Evolutionary conservation across 805 yeast genomes (phyloP).

Genomic region (Starmerella powellii): DNA sequence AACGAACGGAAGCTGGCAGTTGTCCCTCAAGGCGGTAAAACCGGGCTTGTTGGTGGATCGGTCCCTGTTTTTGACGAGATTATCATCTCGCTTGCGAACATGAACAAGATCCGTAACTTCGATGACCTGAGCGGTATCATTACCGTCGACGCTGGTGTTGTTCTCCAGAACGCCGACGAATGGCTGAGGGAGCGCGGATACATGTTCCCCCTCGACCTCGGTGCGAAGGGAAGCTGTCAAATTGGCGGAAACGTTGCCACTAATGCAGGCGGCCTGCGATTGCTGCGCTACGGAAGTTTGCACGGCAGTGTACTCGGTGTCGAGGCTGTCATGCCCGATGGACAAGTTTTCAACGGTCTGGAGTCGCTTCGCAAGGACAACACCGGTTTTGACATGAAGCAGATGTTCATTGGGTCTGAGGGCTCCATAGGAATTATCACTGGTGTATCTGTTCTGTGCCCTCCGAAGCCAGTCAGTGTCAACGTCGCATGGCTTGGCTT

Average conservation of each 20-base stretch:
- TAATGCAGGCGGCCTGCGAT: conserved; percentile 89
- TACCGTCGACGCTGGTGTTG: conserved; percentile 80
- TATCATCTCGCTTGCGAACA: conserved; percentile 50
- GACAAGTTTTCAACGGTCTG: conserved; percentile 66
- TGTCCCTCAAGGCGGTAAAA: conserved; percentile 95
- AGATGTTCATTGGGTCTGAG: conserved; percentile 82
- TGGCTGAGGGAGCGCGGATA: conserved; percentile 69
- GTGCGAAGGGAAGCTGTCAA: conserved; percentile 93
- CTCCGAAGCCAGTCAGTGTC: conserved; percentile 70
- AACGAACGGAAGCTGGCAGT: conserved; percentile 65
- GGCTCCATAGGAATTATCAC: conserved; percentile 86
- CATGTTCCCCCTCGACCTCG: conserved; percentile 84
- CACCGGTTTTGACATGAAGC: conserved; percentile 88
- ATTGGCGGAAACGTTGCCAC: conserved; percentile 92
- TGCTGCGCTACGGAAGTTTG: conserved; percentile 77
- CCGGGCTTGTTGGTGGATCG: conserved; percentile 91
- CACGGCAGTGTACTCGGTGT: conserved; percentile 85
- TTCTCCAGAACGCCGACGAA: conserved; percentile 72
- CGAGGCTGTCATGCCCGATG: conserved; percentile 82
- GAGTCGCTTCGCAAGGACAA: conserved; percentile 82
- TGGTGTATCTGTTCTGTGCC: conserved; percentile 78
- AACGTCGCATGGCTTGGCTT: conserved; percentile 84
- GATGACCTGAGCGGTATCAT: conserved; percentile 71
- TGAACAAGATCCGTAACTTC: conserved; percentile 71
- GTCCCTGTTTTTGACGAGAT: conserved; percentile 87